Conservation (phyloP, 1,284 basidiomycete species). For the Austropuccinia psidii region DNA sequence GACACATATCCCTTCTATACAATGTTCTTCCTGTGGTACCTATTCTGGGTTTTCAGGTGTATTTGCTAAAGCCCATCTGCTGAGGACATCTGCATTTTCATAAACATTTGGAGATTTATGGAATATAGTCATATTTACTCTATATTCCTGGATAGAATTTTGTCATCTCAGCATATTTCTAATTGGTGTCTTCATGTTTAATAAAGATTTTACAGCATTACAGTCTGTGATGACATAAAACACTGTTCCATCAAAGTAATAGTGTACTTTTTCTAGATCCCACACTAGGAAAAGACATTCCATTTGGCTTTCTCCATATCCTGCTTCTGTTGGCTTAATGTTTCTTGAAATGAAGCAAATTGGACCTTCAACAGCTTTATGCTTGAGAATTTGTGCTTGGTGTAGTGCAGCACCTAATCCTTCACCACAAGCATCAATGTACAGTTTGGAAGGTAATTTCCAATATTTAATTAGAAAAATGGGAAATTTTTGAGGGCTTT, state of each 20-base stretch:
- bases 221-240: neutral
- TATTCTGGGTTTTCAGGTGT: too few relatives aligned
- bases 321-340: neutral
- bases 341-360: constrained; percentile 1
- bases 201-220: neutral
- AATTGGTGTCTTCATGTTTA: neutral
- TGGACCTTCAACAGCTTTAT: neutral
- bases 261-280: constrained; percentile 16
- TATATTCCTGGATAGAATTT: neutral
- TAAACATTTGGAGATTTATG: neutral
- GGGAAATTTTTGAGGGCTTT: too few relatives aligned
- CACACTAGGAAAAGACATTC: constrained; percentile 1
- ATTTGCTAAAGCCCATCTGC: too few relatives aligned
- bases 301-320: neutral
- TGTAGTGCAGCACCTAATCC: constrained; percentile 27
- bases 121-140: neutral
- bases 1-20: too few relatives aligned
- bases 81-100: constrained; percentile 5
- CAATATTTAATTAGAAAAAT: neutral
- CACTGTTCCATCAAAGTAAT: too few relatives aligned
- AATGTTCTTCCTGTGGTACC: too few relatives aligned
- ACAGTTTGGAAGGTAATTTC: neutral
- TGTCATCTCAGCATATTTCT: neutral
- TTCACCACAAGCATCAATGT: neutral
- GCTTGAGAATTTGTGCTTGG: constrained; percentile 9